These are phyloP conservation scores for Arachis stenosperma DNA, from an alignment of 306 rosid species.

Conservation along the genomic window DNA sequence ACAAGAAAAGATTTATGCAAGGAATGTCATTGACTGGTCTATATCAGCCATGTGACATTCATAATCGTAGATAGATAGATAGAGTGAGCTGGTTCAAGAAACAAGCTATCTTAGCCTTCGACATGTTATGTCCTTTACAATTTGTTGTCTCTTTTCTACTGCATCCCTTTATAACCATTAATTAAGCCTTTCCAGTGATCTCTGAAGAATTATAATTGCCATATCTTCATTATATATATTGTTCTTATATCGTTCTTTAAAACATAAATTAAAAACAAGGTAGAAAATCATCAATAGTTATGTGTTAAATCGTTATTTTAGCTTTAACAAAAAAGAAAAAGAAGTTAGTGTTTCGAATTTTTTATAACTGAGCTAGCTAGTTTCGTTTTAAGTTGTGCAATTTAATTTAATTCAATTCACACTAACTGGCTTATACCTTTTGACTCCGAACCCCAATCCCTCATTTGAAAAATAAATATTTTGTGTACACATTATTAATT, in stretches of 20 bases:
- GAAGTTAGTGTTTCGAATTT: no score
- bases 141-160: constrained; percentile 23
- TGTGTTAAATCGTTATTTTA: no score
- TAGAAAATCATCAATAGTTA: no score
- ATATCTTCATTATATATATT: neutral
- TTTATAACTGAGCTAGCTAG: neutral
- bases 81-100: constrained; percentile 32
- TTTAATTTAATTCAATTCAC: neutral
- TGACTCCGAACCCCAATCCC: neutral
- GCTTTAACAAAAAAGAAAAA: no score
- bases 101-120: constrained; percentile 24
- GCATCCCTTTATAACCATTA: neutral
- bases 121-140: constrained; percentile 33
- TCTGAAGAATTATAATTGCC: constrained; percentile 10
- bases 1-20: constrained; percentile 21
- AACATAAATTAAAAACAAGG: neutral
- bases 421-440: neutral
- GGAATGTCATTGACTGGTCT: constrained; percentile 47
- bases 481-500: no score
- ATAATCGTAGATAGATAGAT: neutral
- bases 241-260: neutral
- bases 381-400: neutral
- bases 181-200: constrained; percentile 4
- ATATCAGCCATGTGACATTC: constrained; percentile 36
- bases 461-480: neutral